These are phyloP conservation scores for Saccharomycopsis schoenii DNA, from an alignment of 805 yeast species.

Conservation along the genomic window DNA sequence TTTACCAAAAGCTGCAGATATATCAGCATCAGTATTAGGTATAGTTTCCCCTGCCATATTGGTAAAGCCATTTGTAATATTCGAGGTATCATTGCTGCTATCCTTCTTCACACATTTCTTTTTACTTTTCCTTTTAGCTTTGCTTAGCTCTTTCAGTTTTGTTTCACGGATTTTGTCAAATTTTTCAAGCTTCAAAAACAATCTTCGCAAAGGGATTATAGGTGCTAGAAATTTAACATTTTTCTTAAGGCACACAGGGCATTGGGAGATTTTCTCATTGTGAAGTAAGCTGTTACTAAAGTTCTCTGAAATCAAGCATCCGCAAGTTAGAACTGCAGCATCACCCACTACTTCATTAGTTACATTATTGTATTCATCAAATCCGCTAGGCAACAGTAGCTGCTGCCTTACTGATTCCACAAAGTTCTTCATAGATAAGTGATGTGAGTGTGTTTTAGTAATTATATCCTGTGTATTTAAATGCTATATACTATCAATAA, in stretches of 20 bases:
- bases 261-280: neutral
- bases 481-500: too few relatives aligned
- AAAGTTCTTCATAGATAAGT: neutral
- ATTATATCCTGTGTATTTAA: too few relatives aligned
- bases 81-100: neutral
- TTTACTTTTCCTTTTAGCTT: neutral
- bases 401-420: neutral
- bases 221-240: constrained; percentile 7
- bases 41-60: neutral
- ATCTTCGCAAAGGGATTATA: constrained; percentile 10
- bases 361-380: neutral
- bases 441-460: neutral
- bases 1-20: neutral
- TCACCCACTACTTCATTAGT: constrained; percentile 1
- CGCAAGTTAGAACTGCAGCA: constrained; percentile 16
- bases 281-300: neutral
- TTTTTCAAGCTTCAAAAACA: constrained; percentile 5
- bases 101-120: neutral
- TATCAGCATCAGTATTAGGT: neutral
- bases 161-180: neutral
- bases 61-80: neutral
- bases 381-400: neutral
- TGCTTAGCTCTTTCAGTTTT: neutral
- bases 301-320: constrained; percentile 15
- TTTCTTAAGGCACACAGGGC: constrained; percentile 9